phyloP scores from a whole-genome alignment of 2,329 filamentous ascomycete species.

The Tolypocladium album region DNA sequence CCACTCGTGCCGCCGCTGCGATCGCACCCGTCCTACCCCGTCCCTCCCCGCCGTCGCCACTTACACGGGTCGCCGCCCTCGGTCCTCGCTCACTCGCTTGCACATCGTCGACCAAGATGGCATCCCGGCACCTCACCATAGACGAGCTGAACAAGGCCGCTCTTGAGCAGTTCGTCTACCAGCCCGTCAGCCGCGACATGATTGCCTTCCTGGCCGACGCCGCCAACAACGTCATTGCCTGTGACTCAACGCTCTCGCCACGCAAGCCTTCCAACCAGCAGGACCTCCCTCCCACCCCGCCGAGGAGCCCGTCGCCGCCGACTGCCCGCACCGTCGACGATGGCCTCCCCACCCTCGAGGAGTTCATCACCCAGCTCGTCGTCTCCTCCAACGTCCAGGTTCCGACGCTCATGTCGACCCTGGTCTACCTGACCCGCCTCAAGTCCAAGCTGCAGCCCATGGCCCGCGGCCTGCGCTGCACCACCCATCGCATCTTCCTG shows the following conservation, averaged over 20 bases:
- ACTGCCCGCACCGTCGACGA: constrained; percentile 38
- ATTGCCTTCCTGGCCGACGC: constrained; percentile 65
- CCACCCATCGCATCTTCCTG: constrained; percentile 94
- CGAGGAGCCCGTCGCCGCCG: constrained; percentile 36
- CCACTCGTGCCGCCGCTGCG: not conserved
- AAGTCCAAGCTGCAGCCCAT: constrained; percentile 80
- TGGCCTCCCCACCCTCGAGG: constrained; percentile 67
- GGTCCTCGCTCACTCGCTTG: constrained; percentile 1
- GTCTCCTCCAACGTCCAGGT: constrained; percentile 93
- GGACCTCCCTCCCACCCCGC: constrained; percentile 36
- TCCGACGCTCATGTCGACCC: constrained; percentile 89
- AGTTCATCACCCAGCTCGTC: constrained; percentile 87
- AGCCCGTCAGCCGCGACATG: constrained; percentile 66
- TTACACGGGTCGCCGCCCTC: not conserved
- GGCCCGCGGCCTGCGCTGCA: constrained; percentile 92
- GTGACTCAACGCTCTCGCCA: constrained; percentile 53
- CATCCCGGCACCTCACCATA: constrained; percentile 34
- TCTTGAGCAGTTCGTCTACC: constrained; percentile 71
- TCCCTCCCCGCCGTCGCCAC: constrained; percentile 6
- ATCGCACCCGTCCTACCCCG: not conserved
- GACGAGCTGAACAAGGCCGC: constrained; percentile 60
- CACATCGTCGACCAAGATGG: constrained; percentile 27
- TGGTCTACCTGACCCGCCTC: constrained; percentile 85
- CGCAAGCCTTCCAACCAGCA: constrained; percentile 22
- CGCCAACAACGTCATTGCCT: constrained; percentile 68